Base-by-base conservation (phyloP, 2,329 filamentous ascomycete genomes). In the Dissoconium aciculare region DNA sequence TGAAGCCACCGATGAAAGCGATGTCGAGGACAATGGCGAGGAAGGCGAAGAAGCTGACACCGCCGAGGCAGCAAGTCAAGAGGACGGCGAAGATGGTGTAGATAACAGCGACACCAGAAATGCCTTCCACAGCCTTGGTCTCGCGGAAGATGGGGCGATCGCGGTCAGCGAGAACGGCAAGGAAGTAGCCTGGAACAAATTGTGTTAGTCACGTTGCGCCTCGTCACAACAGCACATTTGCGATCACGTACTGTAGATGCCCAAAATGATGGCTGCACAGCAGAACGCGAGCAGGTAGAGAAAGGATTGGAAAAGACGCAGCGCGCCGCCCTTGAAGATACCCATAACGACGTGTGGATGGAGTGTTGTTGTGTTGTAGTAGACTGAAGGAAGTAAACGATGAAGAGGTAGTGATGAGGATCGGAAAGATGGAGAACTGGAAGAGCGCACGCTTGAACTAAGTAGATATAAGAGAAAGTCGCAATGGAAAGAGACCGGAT, bases 11-110 rank as follows among this genome's bases (percentile, higher is more conserved):
- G 31, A 72, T 59, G 55, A 93, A 92, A 46, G 68, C 68, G 31
- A 89, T 46, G 49, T 94, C 82, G 28, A 94, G 63, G 14, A 85
- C 38, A 39, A 92, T 71, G 40, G 71, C 79, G 32, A 89, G 41
- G 47, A 76, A 65, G 3, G 79, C 78, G 36, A 84, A 77, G 54
- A 87, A 63, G 4, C 67, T 63, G 37, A 78, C 67, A 15, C 83
- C 83, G 19, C 79, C 82, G 4, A 92, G 59, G 51, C 72, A 89
- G 62, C 80, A 83, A 5, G 87, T 75, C 21, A 91, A 60, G 17
- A 89, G 42, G 10, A 82, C 59, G n/a, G 73, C 78, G 31, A 77
- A 55, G 36, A 82, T 57, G 30, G 74, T 73, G 62, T 93, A 94
- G 5, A 91, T 51, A 0, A 76, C 69, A 2, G 73, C 80, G 2